These are phyloP conservation scores for Lepidium didymum DNA, from an alignment of 345 rosid species.

Conservation along the genomic window DNA sequence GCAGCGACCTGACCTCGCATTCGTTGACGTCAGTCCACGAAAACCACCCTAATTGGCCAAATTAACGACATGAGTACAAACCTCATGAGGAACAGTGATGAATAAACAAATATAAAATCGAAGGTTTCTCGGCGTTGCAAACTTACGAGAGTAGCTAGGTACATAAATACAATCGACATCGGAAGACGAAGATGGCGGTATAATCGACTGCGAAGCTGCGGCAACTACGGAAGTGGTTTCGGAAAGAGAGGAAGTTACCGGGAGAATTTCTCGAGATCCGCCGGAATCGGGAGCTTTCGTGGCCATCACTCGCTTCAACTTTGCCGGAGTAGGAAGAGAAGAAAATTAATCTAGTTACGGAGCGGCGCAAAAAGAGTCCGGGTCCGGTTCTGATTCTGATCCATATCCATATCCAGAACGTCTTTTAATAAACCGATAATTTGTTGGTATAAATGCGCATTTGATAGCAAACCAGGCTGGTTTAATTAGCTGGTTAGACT, in stretches of 20 bases:
- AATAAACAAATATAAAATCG: too few species aligned
- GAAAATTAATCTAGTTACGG: not conserved
- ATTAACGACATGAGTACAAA: not conserved
- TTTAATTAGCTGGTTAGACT: too few species aligned
- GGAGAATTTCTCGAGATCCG: slow-evolving; percentile 18
- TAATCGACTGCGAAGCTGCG: not conserved
- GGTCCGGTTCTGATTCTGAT: not conserved
- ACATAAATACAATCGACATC: slow-evolving; percentile 41
- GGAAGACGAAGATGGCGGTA: slow-evolving; percentile 27
- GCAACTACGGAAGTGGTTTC: slow-evolving; percentile 20
- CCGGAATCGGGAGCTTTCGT: slow-evolving; percentile 32
- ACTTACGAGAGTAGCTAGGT: slow-evolving; percentile 89
- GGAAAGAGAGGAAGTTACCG: slow-evolving; percentile 10
- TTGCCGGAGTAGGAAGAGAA: slow-evolving; percentile 11
- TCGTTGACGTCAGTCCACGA: slow-evolving; percentile 55
- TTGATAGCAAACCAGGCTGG: too few species aligned
- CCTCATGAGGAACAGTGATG: not conserved
- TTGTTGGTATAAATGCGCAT: too few species aligned
- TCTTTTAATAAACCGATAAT: too few species aligned
- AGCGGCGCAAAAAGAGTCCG: not conserved
- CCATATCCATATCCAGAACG: not conserved
- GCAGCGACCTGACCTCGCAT: slow-evolving; percentile 68
- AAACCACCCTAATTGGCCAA: slow-evolving; percentile 58
- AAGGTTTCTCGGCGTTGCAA: not conserved
- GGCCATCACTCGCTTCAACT: slow-evolving; percentile 27